Percentiles rank a stretch among this genome's conserved stretches.
Conservation (phyloP, 805 yeast genomes). For the Dipodascopsis tothii region DNA sequence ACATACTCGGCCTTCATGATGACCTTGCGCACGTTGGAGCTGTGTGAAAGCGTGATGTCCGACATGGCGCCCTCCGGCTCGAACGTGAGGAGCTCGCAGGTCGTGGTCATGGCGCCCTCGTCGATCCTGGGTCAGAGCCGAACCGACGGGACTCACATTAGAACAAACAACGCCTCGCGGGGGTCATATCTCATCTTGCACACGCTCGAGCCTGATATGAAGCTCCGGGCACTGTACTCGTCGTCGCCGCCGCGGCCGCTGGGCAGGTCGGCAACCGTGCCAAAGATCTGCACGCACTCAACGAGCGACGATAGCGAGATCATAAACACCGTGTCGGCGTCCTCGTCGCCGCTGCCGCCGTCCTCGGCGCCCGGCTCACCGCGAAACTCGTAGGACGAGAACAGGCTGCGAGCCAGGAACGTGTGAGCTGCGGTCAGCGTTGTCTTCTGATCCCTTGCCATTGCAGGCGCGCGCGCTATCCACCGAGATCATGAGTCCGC, state of each 20-base stretch:
- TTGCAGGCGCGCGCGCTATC: constrained; percentile 11
- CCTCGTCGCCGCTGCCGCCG: constrained; percentile 1
- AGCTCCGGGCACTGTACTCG: background rate
- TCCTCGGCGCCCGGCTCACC: constrained; percentile 2
- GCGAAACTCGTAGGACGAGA: constrained; percentile 10
- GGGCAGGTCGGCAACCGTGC: constrained; percentile 1
- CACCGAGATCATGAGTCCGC: constrained; percentile 15
- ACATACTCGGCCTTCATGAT: constrained; percentile 14
- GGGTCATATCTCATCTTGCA: constrained; percentile 16
- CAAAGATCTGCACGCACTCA: constrained; percentile 20
- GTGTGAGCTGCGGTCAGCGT: constrained; percentile 8
- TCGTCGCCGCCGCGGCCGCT: background rate
- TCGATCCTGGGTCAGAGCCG: constrained; percentile 9
- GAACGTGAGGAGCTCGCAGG: constrained; percentile 22
- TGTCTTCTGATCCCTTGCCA: background rate
- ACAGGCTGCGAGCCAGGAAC: constrained; percentile 10
- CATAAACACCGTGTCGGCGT: constrained; percentile 2
- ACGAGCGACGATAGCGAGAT: constrained; percentile 14
- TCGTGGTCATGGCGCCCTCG: constrained; percentile 21
- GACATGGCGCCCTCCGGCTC: constrained; percentile 11
- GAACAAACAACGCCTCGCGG: constrained; percentile 14
- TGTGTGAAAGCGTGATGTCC: constrained; percentile 12
- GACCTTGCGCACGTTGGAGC: constrained; percentile 3
- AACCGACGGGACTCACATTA: constrained; percentile 8
- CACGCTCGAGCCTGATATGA: constrained; percentile 9